These are phyloP conservation scores for Salix suchowensis DNA, from an alignment of 345 rosid species.

Conservation along the genomic window DNA sequence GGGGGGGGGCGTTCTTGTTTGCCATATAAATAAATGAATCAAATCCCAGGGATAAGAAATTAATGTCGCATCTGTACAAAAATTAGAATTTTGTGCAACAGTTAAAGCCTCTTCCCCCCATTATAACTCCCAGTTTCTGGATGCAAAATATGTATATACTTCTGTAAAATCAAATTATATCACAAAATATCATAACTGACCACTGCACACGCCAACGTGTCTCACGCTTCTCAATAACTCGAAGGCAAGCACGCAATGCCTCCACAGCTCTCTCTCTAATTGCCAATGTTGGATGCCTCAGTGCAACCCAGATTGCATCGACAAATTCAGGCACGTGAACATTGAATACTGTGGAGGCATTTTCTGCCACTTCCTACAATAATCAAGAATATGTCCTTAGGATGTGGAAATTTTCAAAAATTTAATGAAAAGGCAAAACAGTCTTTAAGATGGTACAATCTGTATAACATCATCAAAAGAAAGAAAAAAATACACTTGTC, in stretches of 20 bases:
- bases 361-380: constrained; percentile 94
- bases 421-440: not conserved
- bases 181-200: constrained; percentile 35
- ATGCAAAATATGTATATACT: not conserved
- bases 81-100: no score
- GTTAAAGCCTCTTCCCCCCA: not conserved
- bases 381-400: not conserved
- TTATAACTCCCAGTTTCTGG: not conserved
- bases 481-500: not conserved
- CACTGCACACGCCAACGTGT: constrained; percentile 99
- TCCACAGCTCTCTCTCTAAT: constrained; percentile 94
- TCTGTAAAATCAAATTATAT: not conserved
- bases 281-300: constrained; percentile 86
- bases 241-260: constrained; percentile 98
- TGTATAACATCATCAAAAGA: not conserved
- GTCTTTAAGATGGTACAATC: not conserved
- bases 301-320: constrained; percentile 97
- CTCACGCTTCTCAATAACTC: constrained; percentile 98
- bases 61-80: no score
- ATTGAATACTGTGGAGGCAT: constrained; percentile 96
- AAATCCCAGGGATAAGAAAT: no score
- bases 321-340: constrained; percentile 95
- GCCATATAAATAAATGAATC: no score
- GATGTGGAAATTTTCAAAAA: constrained; percentile 1
- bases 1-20: no score